Conservation (phyloP, 495 filamentous ascomycete genomes). For the Aspergillus carlsbadensis region DNA sequence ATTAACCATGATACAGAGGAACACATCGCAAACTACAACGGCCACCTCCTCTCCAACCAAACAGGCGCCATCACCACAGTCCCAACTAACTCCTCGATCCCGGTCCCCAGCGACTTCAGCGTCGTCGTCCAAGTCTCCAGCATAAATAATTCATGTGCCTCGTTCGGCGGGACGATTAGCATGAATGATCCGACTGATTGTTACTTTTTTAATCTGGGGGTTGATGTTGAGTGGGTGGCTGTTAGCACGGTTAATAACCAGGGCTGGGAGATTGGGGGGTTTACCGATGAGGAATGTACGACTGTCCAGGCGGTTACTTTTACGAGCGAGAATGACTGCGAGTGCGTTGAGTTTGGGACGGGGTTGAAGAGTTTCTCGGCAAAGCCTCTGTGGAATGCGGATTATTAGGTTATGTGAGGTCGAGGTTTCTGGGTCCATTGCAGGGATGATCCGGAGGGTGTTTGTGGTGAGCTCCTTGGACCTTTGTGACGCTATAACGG, state of each 20-base stretch:
- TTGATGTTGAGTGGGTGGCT: background rate
- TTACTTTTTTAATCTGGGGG: background rate
- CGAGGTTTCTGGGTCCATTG: too few relatives aligned
- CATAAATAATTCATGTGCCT: background rate
- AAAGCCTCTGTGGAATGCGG: slow-evolving; percentile 7
- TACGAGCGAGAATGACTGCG: background rate
- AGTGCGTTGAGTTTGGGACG: background rate
- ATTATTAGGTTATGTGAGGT: too few relatives aligned
- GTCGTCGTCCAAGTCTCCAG: background rate
- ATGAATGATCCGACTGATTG: background rate
- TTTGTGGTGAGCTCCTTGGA: too few relatives aligned
- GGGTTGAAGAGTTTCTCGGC: background rate
- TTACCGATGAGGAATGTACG: background rate
- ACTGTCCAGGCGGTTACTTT: background rate
- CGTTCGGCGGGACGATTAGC: background rate
- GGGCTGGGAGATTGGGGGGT: background rate
- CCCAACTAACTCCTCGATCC: background rate
- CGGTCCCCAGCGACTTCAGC: background rate
- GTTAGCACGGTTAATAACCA: background rate
- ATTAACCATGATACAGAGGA: background rate
- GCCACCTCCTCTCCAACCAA: slow-evolving; percentile 10
- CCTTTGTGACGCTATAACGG: too few relatives aligned
- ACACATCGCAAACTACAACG: slow-evolving; percentile 9
- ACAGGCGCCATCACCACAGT: slow-evolving; percentile 6
- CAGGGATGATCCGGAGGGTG: too few relatives aligned